Evolutionary conservation across 2,329 filamentous ascomycete genomes (phyloP), one percentile per base, ranked within the genome.

Genomic region (Xylaria sp.): DNA sequence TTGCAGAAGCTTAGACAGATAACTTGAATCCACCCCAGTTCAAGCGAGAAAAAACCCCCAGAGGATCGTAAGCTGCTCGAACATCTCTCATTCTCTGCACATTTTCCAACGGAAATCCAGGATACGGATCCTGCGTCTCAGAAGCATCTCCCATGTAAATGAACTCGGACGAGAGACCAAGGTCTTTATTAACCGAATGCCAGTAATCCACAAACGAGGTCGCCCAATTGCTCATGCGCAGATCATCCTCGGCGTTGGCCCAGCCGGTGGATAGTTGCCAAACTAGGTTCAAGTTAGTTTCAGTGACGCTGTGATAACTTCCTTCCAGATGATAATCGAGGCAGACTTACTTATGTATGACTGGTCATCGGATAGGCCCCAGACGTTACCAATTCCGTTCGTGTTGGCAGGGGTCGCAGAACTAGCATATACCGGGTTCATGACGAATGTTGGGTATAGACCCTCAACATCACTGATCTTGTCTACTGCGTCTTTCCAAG

Each of bases 231-330:
- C 73, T 70, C 19, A 80, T 68, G 0, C 77, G 72, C 4, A 76
- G 60, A 47, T 78, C 77, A 55, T 79, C 77, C 6, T 72, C 66
- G 0, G 70, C 72, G 9, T 73, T 66, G 12, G 60, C 72, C 77
- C 78, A 80, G 0, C 71, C 73, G 0, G 77, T 79, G 17, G 73
- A 72, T 19, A 78, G 63, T 69, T 79, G 77, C 75, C 74, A 79
- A 40, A 72, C 77, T 79, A 6, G 7, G 19, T 15, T 14, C 42
- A 45, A 45, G 42, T 45, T 45, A 45, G 42, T 25, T 23, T 11
- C 2, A 45, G 19, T 45, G 15, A 45, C 42, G 7, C 3, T 1
- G 15, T 25, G 42, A 25, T 12, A 15, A 23, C 42, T 23, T 40
- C 37, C 2, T n/a, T 40, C 37, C 15, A 15, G 1, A 12, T 1